Conservation (phyloP, 805 yeast genomes). For the Candida vaughaniae region DNA sequence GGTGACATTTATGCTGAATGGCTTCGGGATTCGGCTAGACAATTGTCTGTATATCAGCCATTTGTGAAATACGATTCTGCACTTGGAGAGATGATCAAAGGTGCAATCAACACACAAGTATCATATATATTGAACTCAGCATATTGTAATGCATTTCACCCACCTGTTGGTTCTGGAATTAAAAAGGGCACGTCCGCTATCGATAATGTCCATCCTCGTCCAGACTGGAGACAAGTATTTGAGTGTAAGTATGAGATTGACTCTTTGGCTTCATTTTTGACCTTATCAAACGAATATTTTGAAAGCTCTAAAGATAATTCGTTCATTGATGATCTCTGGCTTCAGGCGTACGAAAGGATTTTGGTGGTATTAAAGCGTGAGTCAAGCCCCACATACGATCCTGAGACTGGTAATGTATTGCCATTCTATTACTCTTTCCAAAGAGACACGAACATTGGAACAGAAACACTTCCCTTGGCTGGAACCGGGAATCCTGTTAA, state of each 20-base stretch:
- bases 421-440: conserved; percentile 65
- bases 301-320: conserved; percentile 50
- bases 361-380: conserved; percentile 58
- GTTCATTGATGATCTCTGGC: conserved; percentile 53
- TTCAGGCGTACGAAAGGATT: conserved; percentile 52
- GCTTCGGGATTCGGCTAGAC: conserved; percentile 86
- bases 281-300: conserved; percentile 69
- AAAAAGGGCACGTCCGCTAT: conserved; percentile 49
- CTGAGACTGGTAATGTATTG: conserved; percentile 45
- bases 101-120: conserved; percentile 83
- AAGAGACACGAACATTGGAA: conserved; percentile 69
- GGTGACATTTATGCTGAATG: conserved; percentile 95
- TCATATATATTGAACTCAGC: conserved; percentile 61
- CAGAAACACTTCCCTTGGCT: conserved; percentile 75
- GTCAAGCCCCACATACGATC: conserved; percentile 57
- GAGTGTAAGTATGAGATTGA: conserved; percentile 92
- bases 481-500: conserved; percentile 88
- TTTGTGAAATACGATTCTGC: conserved; percentile 51
- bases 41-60: conserved; percentile 71
- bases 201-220: conserved; percentile 68
- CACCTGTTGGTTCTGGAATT: conserved; percentile 59
- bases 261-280: conserved; percentile 78
- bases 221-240: conserved; percentile 70
- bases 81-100: conserved; percentile 56
- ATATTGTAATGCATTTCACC: conserved; percentile 90